A percentile compares a stretch with the other conserved stretches of the same genome.
These are phyloP conservation scores for Cichorium intybus DNA, from an alignment of 140 eudicot species.

Conservation along the genomic window DNA sequence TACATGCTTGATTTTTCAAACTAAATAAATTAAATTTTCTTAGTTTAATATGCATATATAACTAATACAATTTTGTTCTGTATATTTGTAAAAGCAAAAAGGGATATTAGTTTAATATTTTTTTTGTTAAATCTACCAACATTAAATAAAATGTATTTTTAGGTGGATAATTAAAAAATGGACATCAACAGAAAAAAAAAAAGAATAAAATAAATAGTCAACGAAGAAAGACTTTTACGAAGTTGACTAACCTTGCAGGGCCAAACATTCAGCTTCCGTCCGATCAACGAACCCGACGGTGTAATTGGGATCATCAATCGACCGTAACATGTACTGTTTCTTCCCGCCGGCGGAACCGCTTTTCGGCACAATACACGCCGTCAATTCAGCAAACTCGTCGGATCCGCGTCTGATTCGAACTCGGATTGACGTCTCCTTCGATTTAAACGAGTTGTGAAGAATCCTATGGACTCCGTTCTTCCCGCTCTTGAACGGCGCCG, in stretches of 20 bases:
- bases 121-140: not conserved
- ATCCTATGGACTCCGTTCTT: slow-evolving; percentile 61
- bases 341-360: slow-evolving; percentile 39
- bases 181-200: not conserved
- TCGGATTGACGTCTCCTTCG: slow-evolving; percentile 62
- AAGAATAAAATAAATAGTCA: slow-evolving; percentile 26
- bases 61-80: no score
- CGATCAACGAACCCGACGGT: slow-evolving; percentile 93
- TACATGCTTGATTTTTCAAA: not conserved
- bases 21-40: not conserved
- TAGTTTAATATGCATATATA: not conserved
- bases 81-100: no score
- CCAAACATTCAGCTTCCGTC: slow-evolving; percentile 70
- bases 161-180: not conserved
- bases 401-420: slow-evolving; percentile 70
- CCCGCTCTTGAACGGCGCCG: slow-evolving; percentile 72
- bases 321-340: slow-evolving; percentile 70
- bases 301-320: slow-evolving; percentile 85
- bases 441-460: slow-evolving; percentile 51
- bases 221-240: not conserved
- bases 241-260: slow-evolving; percentile 64
- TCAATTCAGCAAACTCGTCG: slow-evolving; percentile 58
- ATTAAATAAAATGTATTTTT: no score
- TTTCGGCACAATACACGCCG: slow-evolving; percentile 81
- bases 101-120: no score